Conservation (phyloP, 495 filamentous ascomycete species). For the Collariella sp. region DNA sequence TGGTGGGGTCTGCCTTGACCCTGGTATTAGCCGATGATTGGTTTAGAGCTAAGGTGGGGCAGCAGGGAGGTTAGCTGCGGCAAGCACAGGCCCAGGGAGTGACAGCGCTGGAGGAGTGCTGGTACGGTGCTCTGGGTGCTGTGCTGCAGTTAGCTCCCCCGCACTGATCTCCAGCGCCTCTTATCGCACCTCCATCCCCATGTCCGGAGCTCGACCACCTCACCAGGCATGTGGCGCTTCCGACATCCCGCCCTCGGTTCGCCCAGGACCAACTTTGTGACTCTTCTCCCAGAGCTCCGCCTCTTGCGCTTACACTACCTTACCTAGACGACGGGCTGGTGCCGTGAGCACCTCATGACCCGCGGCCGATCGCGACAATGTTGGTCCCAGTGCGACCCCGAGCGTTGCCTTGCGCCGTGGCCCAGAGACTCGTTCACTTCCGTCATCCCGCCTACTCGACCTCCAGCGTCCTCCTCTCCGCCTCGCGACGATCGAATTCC, state of each 20-base stretch:
- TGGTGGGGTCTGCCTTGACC: background rate
- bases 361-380: slow-evolving; percentile 21
- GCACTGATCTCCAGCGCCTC: background rate
- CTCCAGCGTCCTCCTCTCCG: slow-evolving; percentile 17
- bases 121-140: background rate
- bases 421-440: slow-evolving; percentile 7
- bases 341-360: no score
- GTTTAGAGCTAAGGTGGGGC: background rate
- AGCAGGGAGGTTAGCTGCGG: slow-evolving; percentile 4
- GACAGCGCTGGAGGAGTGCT: no score
- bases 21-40: background rate
- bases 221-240: slow-evolving; percentile 1
- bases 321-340: no score
- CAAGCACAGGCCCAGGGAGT: background rate
- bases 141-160: background rate
- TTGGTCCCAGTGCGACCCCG: slow-evolving; percentile 28
- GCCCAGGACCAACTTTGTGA: slow-evolving; percentile 1
- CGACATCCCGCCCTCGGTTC: background rate
- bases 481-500: slow-evolving; percentile 29
- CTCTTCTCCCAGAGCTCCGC: background rate
- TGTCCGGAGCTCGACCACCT: background rate
- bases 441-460: slow-evolving; percentile 28
- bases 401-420: slow-evolving; percentile 9
- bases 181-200: background rate
- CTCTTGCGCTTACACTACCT: background rate